Evolutionary conservation across 1,139 yeast species (phyloP).

Genomic region (Saccharomyces hybrid): DNA sequence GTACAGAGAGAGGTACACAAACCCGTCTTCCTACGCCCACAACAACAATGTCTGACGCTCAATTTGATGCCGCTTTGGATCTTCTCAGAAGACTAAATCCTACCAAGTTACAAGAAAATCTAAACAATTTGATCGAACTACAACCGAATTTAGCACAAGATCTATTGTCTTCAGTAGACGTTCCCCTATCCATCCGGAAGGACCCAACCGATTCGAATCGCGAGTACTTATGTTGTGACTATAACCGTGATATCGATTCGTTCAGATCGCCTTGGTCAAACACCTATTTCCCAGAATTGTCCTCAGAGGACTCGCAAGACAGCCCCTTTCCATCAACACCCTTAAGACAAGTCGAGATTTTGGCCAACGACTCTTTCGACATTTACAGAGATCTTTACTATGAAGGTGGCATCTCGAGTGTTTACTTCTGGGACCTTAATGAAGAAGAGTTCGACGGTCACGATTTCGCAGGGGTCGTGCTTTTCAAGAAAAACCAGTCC

Average conservation of each 20-base stretch:
- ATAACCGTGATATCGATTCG: conserved; percentile 90
- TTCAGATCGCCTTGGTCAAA: conserved; percentile 91
- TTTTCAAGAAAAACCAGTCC: conserved; percentile 55
- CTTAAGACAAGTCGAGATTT: conserved; percentile 65
- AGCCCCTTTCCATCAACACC: conserved; percentile 66
- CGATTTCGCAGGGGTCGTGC: conserved; percentile 83
- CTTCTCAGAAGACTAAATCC: conserved; percentile 84
- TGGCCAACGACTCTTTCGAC: conserved; percentile 88
- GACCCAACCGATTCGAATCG: conserved; percentile 45
- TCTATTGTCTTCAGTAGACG: conserved; percentile 77
- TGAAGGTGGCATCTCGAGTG: conserved; percentile 87
- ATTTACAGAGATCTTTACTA: conserved; percentile 88
- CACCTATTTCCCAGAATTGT: conserved; percentile 56
- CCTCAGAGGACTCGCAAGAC: conserved; percentile 49
- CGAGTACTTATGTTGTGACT: conserved; percentile 79
- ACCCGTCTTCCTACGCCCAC: too few species aligned
- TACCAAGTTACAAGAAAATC: conserved; percentile 51
- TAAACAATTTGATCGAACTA: conserved; percentile 61
- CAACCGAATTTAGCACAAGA: conserved; percentile 86
- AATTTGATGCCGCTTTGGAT: conserved; percentile 82
- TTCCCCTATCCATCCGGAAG: conserved; percentile 56
- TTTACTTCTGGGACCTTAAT: conserved; percentile 73
- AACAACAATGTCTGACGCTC: conserved; percentile 40
- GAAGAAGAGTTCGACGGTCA: conserved; percentile 36
- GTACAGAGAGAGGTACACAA: not conserved